Conservation (phyloP, 169 alveolate genomes). For the Toxoplasma gondii region DNA sequence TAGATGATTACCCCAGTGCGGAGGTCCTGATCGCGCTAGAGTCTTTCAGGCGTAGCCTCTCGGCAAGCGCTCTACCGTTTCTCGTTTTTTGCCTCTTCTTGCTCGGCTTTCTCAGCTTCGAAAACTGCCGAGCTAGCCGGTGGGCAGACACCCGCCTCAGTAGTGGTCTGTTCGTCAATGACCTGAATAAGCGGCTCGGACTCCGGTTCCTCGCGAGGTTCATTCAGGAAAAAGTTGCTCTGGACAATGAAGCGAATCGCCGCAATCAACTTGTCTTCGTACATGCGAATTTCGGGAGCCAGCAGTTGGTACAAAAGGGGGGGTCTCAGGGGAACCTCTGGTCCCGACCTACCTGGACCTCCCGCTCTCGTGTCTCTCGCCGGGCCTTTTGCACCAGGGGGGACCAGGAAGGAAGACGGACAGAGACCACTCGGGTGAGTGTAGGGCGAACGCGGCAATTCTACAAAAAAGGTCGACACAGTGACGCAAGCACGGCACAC, state of each 20-base stretch:
- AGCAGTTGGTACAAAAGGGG: constrained; percentile 65
- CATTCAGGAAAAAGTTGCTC: constrained; percentile 27
- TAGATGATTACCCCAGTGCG: too few species aligned
- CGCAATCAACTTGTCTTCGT: constrained; percentile 35
- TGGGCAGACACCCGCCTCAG: too few species aligned
- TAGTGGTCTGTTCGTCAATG: neutral
- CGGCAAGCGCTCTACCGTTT: too few species aligned
- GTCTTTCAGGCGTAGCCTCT: too few species aligned
- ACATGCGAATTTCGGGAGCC: constrained; percentile 49
- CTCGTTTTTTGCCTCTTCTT: too few species aligned
- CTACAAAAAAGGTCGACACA: too few species aligned
- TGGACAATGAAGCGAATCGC: constrained; percentile 47
- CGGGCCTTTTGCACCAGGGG: neutral
- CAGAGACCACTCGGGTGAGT: constrained; percentile 18
- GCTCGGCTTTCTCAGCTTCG: too few species aligned
- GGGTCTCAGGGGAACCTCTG: constrained; percentile 62
- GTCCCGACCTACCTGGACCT: neutral
- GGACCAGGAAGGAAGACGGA: constrained; percentile 16
- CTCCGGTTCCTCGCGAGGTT: neutral
- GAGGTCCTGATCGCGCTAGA: too few species aligned
- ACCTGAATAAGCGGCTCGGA: neutral
- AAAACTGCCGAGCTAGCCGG: too few species aligned
- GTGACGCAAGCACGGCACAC: too few species aligned
- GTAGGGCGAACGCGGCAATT: constrained; percentile 4
- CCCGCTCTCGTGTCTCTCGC: neutral